Evolutionary conservation across 805 yeast genomes (phyloP).

Genomic region (Schwanniomyces sp.): DNA sequence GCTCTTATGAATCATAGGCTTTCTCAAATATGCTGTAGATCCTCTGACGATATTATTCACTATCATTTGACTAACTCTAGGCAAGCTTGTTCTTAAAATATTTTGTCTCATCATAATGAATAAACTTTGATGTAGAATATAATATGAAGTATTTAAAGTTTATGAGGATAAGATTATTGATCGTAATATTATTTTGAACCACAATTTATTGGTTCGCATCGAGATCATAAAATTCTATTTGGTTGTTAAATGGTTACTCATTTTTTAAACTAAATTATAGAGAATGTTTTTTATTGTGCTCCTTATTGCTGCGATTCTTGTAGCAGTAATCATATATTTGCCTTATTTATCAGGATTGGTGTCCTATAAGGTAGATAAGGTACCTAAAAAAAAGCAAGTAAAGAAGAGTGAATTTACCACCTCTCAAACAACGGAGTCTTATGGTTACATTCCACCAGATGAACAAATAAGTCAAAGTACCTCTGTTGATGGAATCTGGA

Average conservation of each 20-base stretch:
- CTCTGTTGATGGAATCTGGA: background rate
- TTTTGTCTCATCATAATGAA: background rate
- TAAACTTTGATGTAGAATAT: no score
- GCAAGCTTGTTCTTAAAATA: background rate
- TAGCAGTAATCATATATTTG: slow-evolving; percentile 39
- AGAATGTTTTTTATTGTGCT: slow-evolving; percentile 39
- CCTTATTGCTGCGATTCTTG: slow-evolving; percentile 40
- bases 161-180: no score
- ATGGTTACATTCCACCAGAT: slow-evolving; percentile 44
- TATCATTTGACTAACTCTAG: background rate
- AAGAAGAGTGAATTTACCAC: slow-evolving; percentile 3
- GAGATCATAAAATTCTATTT: background rate
- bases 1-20: background rate
- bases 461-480: slow-evolving; percentile 17
- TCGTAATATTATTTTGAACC: background rate
- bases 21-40: background rate
- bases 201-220: background rate
- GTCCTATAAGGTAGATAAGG: slow-evolving; percentile 29
- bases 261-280: background rate
- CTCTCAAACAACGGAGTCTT: slow-evolving; percentile 8
- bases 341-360: slow-evolving; percentile 56
- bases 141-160: no score
- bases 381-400: slow-evolving; percentile 9
- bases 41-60: background rate
- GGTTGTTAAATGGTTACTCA: background rate